Evolutionary conservation across 139 green algal species (phyloP).

Genomic region (Chlorella vulgaris): DNA sequence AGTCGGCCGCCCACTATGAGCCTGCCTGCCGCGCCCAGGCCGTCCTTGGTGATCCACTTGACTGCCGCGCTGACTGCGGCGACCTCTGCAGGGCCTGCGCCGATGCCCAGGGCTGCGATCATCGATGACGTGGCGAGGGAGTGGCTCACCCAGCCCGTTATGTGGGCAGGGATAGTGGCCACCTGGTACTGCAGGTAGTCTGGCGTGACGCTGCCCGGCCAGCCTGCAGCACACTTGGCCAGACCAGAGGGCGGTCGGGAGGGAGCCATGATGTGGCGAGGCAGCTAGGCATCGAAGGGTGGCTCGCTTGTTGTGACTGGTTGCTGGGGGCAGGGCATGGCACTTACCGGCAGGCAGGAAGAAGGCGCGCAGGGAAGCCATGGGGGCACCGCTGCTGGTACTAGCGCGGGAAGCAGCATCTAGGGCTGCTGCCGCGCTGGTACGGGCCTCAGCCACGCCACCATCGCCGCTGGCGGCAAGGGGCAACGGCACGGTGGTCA

Average conservation of each 20-base stretch:
- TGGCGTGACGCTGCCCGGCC: slow-evolving; percentile 64
- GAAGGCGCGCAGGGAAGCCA: slow-evolving; percentile 22
- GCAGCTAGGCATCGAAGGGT: too few relatives aligned
- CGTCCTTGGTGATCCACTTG: slow-evolving; percentile 82
- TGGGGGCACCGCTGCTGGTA: not conserved
- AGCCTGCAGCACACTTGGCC: slow-evolving; percentile 47
- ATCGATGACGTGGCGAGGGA: slow-evolving; percentile 75
- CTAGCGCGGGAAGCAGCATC: not conserved
- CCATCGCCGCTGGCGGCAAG: not conserved
- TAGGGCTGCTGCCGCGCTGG: not conserved
- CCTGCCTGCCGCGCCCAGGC: slow-evolving; percentile 72
- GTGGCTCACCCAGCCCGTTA: slow-evolving; percentile 58
- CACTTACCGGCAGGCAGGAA: slow-evolving; percentile 66
- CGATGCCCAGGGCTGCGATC: slow-evolving; percentile 76
- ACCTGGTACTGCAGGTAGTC: slow-evolving; percentile 89
- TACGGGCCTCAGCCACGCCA: not conserved
- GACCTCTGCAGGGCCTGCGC: slow-evolving; percentile 37
- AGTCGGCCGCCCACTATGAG: slow-evolving; percentile 63
- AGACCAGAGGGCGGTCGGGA: too few relatives aligned
- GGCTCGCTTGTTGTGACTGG: not conserved
- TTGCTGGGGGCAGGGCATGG: not conserved
- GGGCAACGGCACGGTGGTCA: not conserved
- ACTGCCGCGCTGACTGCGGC: slow-evolving; percentile 70
- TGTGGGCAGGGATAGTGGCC: slow-evolving; percentile 71
- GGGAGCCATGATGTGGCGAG: too few relatives aligned